Evolutionary conservation across 768 basidiomycete genomes (phyloP), one percentile per base, ranked within the genome.

Genomic region (Chiua virens): DNA sequence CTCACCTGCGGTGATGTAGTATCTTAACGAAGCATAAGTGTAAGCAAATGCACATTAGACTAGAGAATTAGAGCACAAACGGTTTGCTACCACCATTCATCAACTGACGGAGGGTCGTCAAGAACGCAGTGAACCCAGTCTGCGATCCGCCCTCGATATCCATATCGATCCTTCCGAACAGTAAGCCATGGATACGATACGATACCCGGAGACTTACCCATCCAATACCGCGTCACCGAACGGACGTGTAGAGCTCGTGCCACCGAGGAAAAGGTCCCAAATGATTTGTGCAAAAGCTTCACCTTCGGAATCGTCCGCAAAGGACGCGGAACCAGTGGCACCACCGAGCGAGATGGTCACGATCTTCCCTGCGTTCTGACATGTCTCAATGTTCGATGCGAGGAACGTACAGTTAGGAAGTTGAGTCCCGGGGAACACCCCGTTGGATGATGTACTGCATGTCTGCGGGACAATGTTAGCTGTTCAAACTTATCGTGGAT

Each of bases 201-300:
- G 13, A 42, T 11, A 7, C 4, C 5, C 2, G 17, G 2, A 56
- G 17, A 15, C 63, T 39, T 38, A 86, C 87, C 88, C 88, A 61
- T 89, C 87, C 14, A 90, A 74, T 46, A 87, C 76, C 8, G 86
- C 89, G 49, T 50, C 63, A 34, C 88, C 89, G 59, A 91, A 91
- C 0, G 88, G 89, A 49, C 87, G 78, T 4, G 80, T 86, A 22
- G 62, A 66, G 50, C 79, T 82, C 3, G 75, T 71, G 14, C 86
- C 86, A 23, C 86, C 87, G 18, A 90, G 71, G 67, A 89, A 88
- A 44, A 87, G 51, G 39, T 70, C 50, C 88, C 88, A 90, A 41
- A 90, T 81, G 0, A 77, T 82, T 35, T 83, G 75, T 0, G 82
- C 87, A 64, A 86, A 89, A 1, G 72, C 62, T 20, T 68, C 62